Evolutionary conservation across 352 stramenopile species (phyloP), one percentile per base, ranked within the genome.

Genomic region (Plasmopara viticola): DNA sequence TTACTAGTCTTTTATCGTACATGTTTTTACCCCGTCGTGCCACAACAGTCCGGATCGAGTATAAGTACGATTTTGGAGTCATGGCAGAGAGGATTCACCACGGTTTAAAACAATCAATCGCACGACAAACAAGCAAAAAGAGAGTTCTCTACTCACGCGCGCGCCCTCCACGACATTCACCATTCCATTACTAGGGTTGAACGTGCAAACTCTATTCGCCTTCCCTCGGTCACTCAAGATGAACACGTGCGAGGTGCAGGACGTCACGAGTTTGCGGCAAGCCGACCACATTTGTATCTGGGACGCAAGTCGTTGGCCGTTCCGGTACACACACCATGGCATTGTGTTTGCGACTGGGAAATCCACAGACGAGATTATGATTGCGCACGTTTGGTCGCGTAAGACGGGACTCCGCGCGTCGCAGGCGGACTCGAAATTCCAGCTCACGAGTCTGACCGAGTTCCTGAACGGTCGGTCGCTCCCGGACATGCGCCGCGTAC

Each of bases 231-330:
- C 30, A 29, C 38, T 47, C 20, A 53, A 17, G 13, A 72, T 89
- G 78, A 87, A 89, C 59, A 85, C 72, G 12, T 84, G 73, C 57
- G 68, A 57, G 15, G 76, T 90, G 54, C 62, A 74, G 48, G 56
- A 72, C 54, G 77, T 90, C 2, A 48, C 58, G 41, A 75, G 62
- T 47, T 67, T 90, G n/a, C 74, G 78, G 46, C 48, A 50, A 18
- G 73, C 60, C 9, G 80, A 90, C 66, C 80, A 90, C 57, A 75
- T 90, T 25, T 86, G 71, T 60, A 86, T 90, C 50, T 90, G 80
- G 80, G 80, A 90, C 57, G 82, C 74, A 15, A 79, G 61, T 47
- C 77, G 80, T 31, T 90, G 77, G 77, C 80, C 80, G 1, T 84
- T 87, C 62, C 65, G 71, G 9, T 90, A 90, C 66, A 84, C 74